These are phyloP conservation scores for Alternaria panax DNA, from an alignment of 2,329 filamentous ascomycete genomes.

Conservation along the genomic window DNA sequence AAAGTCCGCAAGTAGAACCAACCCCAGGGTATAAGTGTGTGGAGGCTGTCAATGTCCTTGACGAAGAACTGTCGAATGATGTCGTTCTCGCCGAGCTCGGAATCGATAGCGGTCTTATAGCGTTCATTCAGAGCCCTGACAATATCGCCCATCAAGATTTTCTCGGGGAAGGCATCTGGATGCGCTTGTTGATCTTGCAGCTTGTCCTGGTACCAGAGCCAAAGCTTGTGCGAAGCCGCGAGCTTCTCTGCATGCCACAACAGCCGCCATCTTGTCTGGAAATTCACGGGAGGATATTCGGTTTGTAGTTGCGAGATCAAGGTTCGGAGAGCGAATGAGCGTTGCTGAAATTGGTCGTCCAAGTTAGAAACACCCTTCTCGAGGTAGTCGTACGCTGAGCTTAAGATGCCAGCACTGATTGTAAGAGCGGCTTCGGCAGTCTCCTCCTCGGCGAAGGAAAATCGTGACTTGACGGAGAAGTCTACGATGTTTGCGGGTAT, in stretches of 20 bases:
- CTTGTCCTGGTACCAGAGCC: conserved; percentile 80
- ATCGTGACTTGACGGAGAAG: conserved; percentile 72
- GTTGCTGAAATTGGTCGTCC: conserved; percentile 78
- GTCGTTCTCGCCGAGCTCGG: conserved; percentile 75
- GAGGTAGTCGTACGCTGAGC: conserved; percentile 77
- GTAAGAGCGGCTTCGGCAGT: conserved; percentile 77
- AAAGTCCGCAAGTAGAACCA: conserved; percentile 73
- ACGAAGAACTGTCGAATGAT: conserved; percentile 87
- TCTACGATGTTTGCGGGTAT: conserved; percentile 86
- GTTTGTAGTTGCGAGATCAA: conserved; percentile 75
- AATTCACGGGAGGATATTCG: conserved; percentile 70
- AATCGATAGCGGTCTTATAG: conserved; percentile 72
- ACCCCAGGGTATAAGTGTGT: conserved; percentile 80
- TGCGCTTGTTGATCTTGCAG: conserved; percentile 72
- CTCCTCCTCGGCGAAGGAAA: conserved; percentile 73
- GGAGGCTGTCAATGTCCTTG: conserved; percentile 67
- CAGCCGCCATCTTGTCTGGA: conserved; percentile 76
- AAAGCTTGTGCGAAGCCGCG: conserved; percentile 78
- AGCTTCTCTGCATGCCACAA: conserved; percentile 93
- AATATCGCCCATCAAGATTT: conserved; percentile 75
- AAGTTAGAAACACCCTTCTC: conserved; percentile 76
- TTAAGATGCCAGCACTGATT: conserved; percentile 82
- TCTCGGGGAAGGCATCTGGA: conserved; percentile 64
- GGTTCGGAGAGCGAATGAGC: conserved; percentile 75
- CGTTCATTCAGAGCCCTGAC: conserved; percentile 78